A percentile compares a stretch with the other conserved stretches of the same genome.
Conservation (phyloP, 768 basidiomycete genomes). For the Boletus edulis region DNA sequence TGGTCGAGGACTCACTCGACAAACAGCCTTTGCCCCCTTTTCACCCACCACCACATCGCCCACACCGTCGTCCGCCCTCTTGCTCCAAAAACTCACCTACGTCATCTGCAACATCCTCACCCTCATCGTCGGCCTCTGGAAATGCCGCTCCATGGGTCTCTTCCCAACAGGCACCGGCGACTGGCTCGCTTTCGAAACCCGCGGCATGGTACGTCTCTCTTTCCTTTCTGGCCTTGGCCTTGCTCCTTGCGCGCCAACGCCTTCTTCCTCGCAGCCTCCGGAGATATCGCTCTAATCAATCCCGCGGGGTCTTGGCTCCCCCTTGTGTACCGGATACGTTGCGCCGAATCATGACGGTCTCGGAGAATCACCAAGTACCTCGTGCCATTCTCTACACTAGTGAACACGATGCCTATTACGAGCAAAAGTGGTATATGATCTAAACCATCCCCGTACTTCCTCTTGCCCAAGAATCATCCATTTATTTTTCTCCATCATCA, state of each 20-base stretch:
- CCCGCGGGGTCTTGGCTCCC: not conserved
- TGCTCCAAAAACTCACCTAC: constrained; percentile 69
- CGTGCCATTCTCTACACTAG: constrained; percentile 13
- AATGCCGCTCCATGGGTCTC: constrained; percentile 90
- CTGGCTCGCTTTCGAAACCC: constrained; percentile 91
- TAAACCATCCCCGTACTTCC: constrained; percentile 17
- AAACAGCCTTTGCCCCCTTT: constrained; percentile 70
- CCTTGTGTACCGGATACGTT: too few species aligned
- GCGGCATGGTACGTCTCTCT: constrained; percentile 50
- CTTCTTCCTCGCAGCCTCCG: constrained; percentile 34
- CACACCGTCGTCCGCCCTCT: constrained; percentile 40
- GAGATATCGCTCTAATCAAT: constrained; percentile 41
- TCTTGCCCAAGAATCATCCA: constrained; percentile 20
- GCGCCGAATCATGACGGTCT: not conserved
- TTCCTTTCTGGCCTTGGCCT: not conserved
- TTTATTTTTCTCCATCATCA: constrained; percentile 5
- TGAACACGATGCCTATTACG: constrained; percentile 17
- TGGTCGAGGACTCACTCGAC: too few species aligned
- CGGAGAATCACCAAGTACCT: constrained; percentile 13
- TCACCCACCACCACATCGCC: constrained; percentile 16
- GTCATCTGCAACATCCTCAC: constrained; percentile 74
- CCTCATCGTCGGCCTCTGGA: constrained; percentile 84
- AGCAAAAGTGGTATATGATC: constrained; percentile 19
- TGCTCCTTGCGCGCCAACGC: not conserved
- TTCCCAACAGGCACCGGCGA: constrained; percentile 89